Base-by-base conservation (phyloP, 176 grass and related monocot genomes). In the Raddia guianensis region DNA sequence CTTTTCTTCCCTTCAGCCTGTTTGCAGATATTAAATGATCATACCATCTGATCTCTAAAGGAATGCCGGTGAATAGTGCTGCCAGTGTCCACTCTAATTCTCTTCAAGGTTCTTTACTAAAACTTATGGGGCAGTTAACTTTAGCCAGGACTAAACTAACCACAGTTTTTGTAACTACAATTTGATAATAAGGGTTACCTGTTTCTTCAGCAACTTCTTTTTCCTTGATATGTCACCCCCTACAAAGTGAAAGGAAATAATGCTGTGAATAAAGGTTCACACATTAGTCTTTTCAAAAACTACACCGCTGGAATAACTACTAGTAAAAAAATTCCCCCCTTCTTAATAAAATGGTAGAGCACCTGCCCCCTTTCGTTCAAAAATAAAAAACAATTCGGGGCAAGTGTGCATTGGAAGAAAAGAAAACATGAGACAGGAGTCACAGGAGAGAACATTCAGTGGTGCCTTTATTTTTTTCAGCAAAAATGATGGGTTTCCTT, bases 1-100 rank as follows among this genome's bases (percentile, higher is more conserved):
- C 95, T 94, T 60, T 94, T 98, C 92, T 98, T 98, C 79, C 92
- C 95, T 82, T 94, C 95, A 48, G 95, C 95, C 90, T 97, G 84
- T 84, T 88, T 13, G n/a, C 40, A 87, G 68, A 82, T 77, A 64
- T 77, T 49, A 83, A 48, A 63, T 67, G 32, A n/a, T 3, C 7
- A 27, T 59, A 54, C 56, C 69, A 62, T 82, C 43, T 63, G 54
- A 67, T 45, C 64, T 59, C 18, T 21, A 37, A 37, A 74, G 44
- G 56, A 54, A 63, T 58, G 33, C 54, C 68, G 11, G 9, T 82
- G 59, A 66, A 66, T 19, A 55, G 35, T 52, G 59, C 57, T 73
- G 52, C 77, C 20, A 56, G 9, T 33, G 42, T 40, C 70, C 3
- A 54, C 34, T 78, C 9, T 44, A 42, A 53, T 14, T 53, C 15